Conservation (phyloP, 768 basidiomycete genomes). For the Chalciporus piperatus region DNA sequence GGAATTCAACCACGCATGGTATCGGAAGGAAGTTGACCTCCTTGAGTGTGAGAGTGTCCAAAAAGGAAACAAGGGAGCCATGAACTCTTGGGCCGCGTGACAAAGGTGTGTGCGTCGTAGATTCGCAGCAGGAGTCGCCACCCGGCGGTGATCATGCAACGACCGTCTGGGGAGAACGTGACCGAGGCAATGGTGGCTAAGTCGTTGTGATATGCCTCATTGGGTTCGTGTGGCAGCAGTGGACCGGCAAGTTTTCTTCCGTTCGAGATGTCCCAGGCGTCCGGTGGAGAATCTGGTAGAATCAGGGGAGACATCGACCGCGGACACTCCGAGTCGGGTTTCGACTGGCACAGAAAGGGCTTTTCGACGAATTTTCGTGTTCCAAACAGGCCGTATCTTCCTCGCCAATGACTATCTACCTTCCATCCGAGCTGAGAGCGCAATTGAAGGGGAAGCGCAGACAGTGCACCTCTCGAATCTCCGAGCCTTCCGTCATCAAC, state of each 20-base stretch:
- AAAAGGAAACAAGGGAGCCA: background rate
- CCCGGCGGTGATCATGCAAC: background rate
- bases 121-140: background rate
- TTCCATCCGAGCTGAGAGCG: background rate
- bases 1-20: background rate
- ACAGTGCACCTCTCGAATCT: too few relatives aligned
- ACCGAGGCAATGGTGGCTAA: background rate
- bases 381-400: background rate
- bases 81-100: background rate
- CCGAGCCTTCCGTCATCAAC: too few relatives aligned
- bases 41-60: too few relatives aligned
- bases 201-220: too few relatives aligned
- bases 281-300: slow-evolving; percentile 3
- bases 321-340: background rate
- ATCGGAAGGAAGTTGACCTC: background rate
- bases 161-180: background rate
- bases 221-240: background rate
- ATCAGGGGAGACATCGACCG: background rate
- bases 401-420: background rate
- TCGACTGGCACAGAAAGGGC: background rate
- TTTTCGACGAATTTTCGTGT: background rate
- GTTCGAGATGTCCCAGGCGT: background rate
- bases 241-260: background rate
- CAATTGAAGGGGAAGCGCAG: too few relatives aligned
- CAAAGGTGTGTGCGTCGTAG: background rate